Evolutionary conservation across 768 basidiomycete species (phyloP).

Genomic region (Cystofilobasidium capitatum): DNA sequence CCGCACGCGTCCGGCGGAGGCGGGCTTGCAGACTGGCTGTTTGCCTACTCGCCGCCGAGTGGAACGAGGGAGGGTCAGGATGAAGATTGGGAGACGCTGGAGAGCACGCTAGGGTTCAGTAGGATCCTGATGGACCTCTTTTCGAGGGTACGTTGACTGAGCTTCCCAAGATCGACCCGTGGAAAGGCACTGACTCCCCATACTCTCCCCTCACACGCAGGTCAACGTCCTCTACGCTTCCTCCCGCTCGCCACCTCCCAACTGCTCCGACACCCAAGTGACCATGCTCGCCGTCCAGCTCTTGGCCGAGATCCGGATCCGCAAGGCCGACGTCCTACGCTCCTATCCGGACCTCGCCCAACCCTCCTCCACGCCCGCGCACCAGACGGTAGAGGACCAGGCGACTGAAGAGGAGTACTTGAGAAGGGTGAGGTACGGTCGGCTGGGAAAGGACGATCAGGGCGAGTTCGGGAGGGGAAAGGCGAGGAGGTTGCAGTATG

Average conservation of each 20-base stretch:
- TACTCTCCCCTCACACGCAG: neutral
- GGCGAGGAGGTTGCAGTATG: neutral
- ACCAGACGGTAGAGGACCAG: neutral
- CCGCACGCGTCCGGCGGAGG: neutral
- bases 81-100: slow-evolving; percentile 4
- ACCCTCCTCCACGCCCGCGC: neutral
- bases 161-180: too few species aligned
- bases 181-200: neutral
- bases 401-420: neutral
- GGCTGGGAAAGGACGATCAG: neutral
- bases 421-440: neutral
- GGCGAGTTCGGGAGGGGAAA: neutral
- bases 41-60: neutral
- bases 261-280: neutral
- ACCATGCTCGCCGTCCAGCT: neutral
- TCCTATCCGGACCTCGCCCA: neutral
- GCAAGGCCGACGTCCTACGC: slow-evolving; percentile 6
- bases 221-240: slow-evolving; percentile 5
- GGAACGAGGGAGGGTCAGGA: neutral
- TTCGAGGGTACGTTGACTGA: neutral
- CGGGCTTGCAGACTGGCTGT: slow-evolving; percentile 2
- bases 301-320: neutral
- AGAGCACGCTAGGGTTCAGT: slow-evolving; percentile 1
- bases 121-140: slow-evolving; percentile 4
- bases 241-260: neutral